These are phyloP conservation scores for Panicum virgatum DNA, from an alignment of 202 grass and related monocot genomes.

Conservation along the genomic window DNA sequence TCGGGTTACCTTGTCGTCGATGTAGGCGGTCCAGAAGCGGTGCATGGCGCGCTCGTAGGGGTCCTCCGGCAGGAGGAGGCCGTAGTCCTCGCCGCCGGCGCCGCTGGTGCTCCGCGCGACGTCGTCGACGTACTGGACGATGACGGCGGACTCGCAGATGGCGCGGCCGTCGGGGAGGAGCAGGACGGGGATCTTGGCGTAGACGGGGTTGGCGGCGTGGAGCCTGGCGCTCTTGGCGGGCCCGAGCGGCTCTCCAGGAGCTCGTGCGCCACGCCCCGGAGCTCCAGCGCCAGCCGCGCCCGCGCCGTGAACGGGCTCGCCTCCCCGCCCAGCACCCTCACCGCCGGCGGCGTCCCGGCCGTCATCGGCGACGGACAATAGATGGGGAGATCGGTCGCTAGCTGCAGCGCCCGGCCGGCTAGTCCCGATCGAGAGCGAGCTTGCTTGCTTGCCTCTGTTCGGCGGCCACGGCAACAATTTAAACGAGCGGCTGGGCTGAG, in stretches of 20 bases:
- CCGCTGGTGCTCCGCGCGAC: neutral
- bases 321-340: constrained; percentile 46
- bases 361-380: neutral
- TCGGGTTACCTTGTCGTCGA: constrained; percentile 36
- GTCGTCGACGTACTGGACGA: constrained; percentile 56
- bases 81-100: no score
- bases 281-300: constrained; percentile 52
- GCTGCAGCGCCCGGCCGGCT: neutral
- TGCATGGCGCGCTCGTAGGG: constrained; percentile 62
- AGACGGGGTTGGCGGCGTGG: constrained; percentile 62
- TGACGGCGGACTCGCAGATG: constrained; percentile 67
- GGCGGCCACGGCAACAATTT: neutral
- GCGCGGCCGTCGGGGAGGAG: constrained; percentile 53
- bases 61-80: constrained; percentile 38
- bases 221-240: constrained; percentile 53
- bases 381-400: neutral
- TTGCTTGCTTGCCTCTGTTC: neutral
- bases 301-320: constrained; percentile 52
- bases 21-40: constrained; percentile 57
- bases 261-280: constrained; percentile 54
- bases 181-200: constrained; percentile 71
- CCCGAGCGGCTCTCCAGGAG: constrained; percentile 51
- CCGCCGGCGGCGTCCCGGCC: neutral
- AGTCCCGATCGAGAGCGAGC: neutral
- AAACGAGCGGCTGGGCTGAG: neutral